Evolutionary conservation across 306 rosid genomes (phyloP).

Genomic region (Vigna hirtella): DNA sequence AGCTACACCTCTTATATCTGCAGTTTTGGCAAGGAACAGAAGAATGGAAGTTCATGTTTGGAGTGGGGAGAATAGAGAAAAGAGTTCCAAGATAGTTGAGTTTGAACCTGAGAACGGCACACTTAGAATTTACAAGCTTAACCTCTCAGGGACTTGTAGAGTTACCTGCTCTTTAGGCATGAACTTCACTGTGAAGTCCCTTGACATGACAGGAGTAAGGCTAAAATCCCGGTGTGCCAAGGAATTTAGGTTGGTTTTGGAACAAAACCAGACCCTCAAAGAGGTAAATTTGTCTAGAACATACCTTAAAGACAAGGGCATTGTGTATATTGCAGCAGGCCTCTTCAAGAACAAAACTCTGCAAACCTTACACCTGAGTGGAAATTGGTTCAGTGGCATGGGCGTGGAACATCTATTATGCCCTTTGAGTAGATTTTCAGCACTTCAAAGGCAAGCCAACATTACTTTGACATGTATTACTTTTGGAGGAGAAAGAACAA

Average conservation of each 20-base stretch:
- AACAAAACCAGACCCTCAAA: conserved; percentile 72
- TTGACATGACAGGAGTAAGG: conserved; percentile 83
- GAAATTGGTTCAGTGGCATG: conserved; percentile 71
- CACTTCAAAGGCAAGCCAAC: conserved; percentile 88
- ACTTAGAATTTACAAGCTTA: conserved; percentile 73
- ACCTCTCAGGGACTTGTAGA: conserved; percentile 76
- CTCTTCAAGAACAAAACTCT: conserved; percentile 77
- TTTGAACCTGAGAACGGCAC: conserved; percentile 76
- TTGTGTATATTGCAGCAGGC: conserved; percentile 85
- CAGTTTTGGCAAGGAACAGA: conserved; percentile 88
- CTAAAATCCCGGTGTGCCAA: conserved; percentile 86
- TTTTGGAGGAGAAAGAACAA: conserved; percentile 84
- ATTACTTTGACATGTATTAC: conserved; percentile 66
- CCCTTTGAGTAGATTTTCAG: conserved; percentile 87
- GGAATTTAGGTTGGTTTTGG: conserved; percentile 87
- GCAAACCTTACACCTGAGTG: conserved; percentile 69
- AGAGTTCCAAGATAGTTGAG: conserved; percentile 83
- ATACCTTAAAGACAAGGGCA: conserved; percentile 79
- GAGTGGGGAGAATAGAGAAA: conserved; percentile 78
- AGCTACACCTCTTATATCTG: conserved; percentile 84
- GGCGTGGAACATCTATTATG: conserved; percentile 90
- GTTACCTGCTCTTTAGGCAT: conserved; percentile 82
- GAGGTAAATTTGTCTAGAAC: conserved; percentile 80
- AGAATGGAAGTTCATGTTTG: conserved; percentile 86
- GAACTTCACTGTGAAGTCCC: conserved; percentile 80